Evolutionary conservation across 2,329 filamentous ascomycete genomes (phyloP).

Genomic region (Trichophyton simii): DNA sequence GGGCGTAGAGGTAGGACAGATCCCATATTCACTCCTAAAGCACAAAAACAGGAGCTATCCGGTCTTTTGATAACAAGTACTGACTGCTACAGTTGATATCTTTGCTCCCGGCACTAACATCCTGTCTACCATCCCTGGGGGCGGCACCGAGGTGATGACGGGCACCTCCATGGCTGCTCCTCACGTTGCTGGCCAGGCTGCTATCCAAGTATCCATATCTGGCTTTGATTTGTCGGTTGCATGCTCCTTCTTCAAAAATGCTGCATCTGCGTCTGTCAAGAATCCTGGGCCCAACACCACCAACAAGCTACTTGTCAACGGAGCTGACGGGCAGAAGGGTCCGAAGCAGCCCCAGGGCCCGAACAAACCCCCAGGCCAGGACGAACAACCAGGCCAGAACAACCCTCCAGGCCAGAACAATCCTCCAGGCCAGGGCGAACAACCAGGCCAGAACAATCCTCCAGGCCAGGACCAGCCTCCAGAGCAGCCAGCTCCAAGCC

Average conservation of each 20-base stretch:
- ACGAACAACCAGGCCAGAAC: too few relatives aligned
- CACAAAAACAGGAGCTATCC: too few relatives aligned
- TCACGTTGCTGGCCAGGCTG: slow-evolving; percentile 42
- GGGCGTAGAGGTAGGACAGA: slow-evolving; percentile 22
- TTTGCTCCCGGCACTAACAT: slow-evolving; percentile 45
- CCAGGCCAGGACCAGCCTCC: too few relatives aligned
- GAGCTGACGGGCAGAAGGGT: neutral
- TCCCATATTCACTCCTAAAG: too few relatives aligned
- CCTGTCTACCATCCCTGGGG: slow-evolving; percentile 37
- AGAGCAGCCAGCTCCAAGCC: too few relatives aligned
- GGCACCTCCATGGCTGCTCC: slow-evolving; percentile 28
- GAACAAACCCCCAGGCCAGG: too few relatives aligned
- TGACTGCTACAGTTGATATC: slow-evolving; percentile 35
- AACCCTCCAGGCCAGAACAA: too few relatives aligned
- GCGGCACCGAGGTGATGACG: slow-evolving; percentile 34
- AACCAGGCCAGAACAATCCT: too few relatives aligned
- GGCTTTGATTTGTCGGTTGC: slow-evolving; percentile 34
- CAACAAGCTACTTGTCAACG: slow-evolving; percentile 21
- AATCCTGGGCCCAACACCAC: slow-evolving; percentile 16
- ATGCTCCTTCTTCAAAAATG: slow-evolving; percentile 38
- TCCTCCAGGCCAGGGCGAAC: too few relatives aligned
- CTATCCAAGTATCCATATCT: slow-evolving; percentile 35
- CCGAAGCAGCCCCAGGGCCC: neutral
- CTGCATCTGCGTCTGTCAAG: slow-evolving; percentile 30
- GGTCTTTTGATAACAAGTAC: too few relatives aligned